phyloP scores from a whole-genome alignment of 768 basidiomycete genomes.

The Pholiota conissans region DNA sequence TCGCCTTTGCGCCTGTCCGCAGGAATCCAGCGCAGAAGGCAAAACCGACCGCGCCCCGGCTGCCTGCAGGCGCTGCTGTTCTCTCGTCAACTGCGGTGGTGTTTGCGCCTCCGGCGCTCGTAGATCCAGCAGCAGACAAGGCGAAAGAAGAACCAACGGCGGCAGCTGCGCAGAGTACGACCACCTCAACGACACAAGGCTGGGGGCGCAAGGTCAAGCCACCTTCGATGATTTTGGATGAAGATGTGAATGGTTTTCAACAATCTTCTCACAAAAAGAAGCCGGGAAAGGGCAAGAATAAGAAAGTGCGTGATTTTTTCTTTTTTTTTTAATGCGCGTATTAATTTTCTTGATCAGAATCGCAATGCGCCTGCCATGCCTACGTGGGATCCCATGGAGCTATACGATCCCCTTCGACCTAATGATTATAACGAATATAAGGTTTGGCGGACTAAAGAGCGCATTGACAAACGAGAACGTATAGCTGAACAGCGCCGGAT shows the following conservation, averaged over 20 bases:
- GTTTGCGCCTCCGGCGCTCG: constrained; percentile 66
- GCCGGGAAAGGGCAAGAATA: constrained; percentile 57
- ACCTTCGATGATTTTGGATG: constrained; percentile 87
- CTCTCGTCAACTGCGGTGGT: constrained; percentile 64
- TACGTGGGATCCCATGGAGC: constrained; percentile 78
- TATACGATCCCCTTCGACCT: constrained; percentile 79
- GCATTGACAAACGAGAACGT: constrained; percentile 71
- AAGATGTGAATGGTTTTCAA: constrained; percentile 85
- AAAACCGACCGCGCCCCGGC: constrained; percentile 50
- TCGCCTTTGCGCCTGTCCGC: constrained; percentile 85
- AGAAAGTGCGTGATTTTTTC: constrained; percentile 47
- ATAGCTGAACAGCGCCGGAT: constrained; percentile 58
- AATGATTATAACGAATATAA: constrained; percentile 93
- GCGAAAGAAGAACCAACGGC: constrained; percentile 5
- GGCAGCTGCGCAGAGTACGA: background rate
- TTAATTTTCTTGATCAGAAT: constrained; percentile 42
- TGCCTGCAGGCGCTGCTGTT: constrained; percentile 66
- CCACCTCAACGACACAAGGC: constrained; percentile 47
- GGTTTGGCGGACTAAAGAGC: constrained; percentile 72
- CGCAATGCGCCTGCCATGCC: constrained; percentile 52
- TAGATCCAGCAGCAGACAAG: constrained; percentile 34
- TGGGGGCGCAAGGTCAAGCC: constrained; percentile 92
- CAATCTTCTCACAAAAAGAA: constrained; percentile 57
- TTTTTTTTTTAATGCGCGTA: background rate
- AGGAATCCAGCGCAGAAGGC: constrained; percentile 57